Evolutionary conservation across 257 asterid genomes (phyloP), one percentile per base, ranked within the genome.

Genomic region (Haberlea rhodopensis): DNA sequence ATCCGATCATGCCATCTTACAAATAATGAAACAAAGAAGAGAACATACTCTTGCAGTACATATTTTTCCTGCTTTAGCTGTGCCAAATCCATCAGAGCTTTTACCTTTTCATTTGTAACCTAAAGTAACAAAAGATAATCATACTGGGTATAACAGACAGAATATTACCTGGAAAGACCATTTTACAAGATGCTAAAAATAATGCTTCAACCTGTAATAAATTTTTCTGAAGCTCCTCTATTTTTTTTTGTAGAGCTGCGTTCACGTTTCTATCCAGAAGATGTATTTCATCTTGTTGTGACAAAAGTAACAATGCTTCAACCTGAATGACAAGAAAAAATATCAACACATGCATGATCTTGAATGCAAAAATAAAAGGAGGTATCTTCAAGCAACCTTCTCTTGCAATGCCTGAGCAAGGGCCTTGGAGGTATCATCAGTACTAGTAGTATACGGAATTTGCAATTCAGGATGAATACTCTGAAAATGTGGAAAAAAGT

Each of bases 81-180:
- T 53, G 99, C 99, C 60, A 94, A 78, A 77, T 90, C 97, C 99
- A 94, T 80, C 15, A 94, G 91, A 43, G 89, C 85, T 82, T 81
- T 87, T 66, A 94, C 99, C 79, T 94, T 94, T 78, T 94, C 99
- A 75, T 81, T 81, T 19, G 99, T 94, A 70, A 94, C 99, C 99
- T 94, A 60, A 46, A 75, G 71, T 78, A 68, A 72, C 24, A 20
- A 60, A 77, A 53, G 46, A 27, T 31, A 37, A 58, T 57, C 28
- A 37, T 46, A 27, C 55, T 57, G 40, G 55, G 70, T 57, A 26
- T 49, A 70, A 70, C 37, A 20, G 4, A 9, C 26, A 21, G 57
- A 8, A 27, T 21, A 22, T 34, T 37, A 54, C n/a, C 20, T 54
- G 19, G 60, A 9, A 40, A 51, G 19, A 13, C 46, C 53, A 54